phyloP scores from a whole-genome alignment of 2,329 filamentous ascomycete species.

The Penicillium frequentans region DNA sequence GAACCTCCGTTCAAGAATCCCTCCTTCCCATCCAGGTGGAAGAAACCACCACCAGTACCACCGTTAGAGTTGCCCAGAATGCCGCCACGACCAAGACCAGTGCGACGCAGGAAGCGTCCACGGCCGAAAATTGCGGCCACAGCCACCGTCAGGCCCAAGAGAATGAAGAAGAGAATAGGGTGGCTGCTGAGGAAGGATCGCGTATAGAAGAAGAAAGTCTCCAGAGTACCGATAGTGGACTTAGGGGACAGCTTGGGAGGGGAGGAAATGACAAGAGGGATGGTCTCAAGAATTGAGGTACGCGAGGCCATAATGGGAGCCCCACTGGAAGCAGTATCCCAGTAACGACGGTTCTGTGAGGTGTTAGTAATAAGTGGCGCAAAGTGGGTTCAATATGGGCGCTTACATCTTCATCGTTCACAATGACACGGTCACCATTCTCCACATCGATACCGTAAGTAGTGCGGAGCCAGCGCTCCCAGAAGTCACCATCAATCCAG shows the following conservation, averaged over 20 bases:
- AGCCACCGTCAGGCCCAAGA: conserved; percentile 38
- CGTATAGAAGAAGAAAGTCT: conserved; percentile 48
- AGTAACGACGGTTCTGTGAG: conserved; percentile 80
- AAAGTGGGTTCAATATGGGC: conserved; percentile 27
- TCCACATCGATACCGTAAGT: conserved; percentile 88
- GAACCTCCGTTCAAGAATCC: conserved; percentile 44
- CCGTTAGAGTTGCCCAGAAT: conserved; percentile 36
- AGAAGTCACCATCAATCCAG: conserved; percentile 96
- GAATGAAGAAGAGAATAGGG: conserved; percentile 43
- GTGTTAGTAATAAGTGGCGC: not conserved
- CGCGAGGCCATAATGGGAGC: conserved; percentile 87
- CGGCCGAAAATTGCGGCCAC: conserved; percentile 36
- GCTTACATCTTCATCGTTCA: conserved; percentile 95
- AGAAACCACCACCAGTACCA: conserved; percentile 43
- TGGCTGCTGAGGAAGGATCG: conserved; percentile 45
- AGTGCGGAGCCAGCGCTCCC: conserved; percentile 95
- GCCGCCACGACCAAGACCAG: conserved; percentile 29
- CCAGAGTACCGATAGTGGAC: conserved; percentile 49
- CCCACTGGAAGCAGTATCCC: conserved; percentile 87
- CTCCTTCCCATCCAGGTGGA: conserved; percentile 51
- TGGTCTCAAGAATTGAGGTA: conserved; percentile 85
- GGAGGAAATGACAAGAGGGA: conserved; percentile 51
- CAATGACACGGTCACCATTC: conserved; percentile 87
- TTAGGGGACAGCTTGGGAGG: conserved; percentile 51
- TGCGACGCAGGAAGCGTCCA: conserved; percentile 30